These are phyloP conservation scores for Hyaloscypha finlandica DNA, from an alignment of 495 filamentous ascomycete genomes.

Conservation along the genomic window DNA sequence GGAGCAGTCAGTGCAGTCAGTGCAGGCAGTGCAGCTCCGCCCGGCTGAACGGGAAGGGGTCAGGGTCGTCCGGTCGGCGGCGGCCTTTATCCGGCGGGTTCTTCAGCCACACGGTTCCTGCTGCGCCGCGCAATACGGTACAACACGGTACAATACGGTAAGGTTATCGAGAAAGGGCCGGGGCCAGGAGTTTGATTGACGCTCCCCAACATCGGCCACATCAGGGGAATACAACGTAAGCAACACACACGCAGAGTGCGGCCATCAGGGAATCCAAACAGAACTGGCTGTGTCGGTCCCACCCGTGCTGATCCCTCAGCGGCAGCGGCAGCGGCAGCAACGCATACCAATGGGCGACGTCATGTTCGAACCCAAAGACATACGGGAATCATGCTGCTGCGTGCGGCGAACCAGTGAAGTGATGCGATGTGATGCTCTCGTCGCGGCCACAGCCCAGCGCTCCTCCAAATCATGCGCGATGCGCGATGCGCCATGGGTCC, in stretches of 20 bases:
- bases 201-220: neutral
- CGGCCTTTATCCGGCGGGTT: neutral
- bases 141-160: too few relatives aligned
- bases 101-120: conserved; percentile 2
- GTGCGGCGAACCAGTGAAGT: neutral
- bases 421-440: neutral
- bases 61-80: neutral
- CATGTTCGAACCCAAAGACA: neutral
- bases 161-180: too few relatives aligned
- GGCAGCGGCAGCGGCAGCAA: neutral
- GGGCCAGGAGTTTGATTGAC: too few relatives aligned
- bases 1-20: neutral
- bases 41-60: neutral
- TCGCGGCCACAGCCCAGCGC: neutral
- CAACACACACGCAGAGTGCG: neutral
- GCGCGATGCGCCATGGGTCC: neutral
- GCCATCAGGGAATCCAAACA: neutral
- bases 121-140: neutral
- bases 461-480: neutral
- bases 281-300: neutral
- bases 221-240: neutral
- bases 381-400: conserved; percentile 5
- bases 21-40: neutral
- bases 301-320: neutral
- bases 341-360: neutral